Percentiles rank a stretch among this genome's conserved stretches.
phyloP scores from a whole-genome alignment of 106 monocot genomes.

The Vanilla planifolia region DNA sequence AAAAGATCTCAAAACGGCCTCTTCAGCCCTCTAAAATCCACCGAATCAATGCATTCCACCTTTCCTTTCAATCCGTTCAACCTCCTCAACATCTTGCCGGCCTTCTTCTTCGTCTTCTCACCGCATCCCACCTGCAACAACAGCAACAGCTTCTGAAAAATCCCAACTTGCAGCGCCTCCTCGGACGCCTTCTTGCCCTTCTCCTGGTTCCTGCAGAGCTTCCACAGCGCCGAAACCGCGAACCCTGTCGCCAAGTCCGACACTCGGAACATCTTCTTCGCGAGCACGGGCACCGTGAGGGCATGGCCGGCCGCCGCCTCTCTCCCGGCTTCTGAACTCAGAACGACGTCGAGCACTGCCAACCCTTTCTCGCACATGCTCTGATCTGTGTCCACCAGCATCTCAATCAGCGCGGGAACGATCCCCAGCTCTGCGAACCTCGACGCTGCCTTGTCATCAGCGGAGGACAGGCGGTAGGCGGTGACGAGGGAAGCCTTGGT shows the following conservation, averaged over 20 bases:
- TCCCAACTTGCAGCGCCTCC: constrained; percentile 22
- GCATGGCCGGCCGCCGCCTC: constrained; percentile 27
- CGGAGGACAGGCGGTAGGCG: constrained; percentile 19
- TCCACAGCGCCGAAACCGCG: constrained; percentile 12
- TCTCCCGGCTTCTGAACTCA: constrained; percentile 29
- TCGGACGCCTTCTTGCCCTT: constrained; percentile 4
- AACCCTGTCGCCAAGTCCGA: constrained; percentile 10
- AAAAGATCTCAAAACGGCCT: constrained; percentile 6
- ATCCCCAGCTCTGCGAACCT: constrained; percentile 28
- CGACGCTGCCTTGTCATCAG: constrained; percentile 8
- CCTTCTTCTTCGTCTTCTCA: constrained; percentile 33
- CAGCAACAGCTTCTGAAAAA: constrained; percentile 49
- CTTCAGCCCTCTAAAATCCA: constrained; percentile 32
- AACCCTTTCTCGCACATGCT: constrained; percentile 50
- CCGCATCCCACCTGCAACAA: constrained; percentile 35
- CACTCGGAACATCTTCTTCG: constrained; percentile 12
- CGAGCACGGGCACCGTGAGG: constrained; percentile 48
- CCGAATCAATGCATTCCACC: constrained; percentile 22
- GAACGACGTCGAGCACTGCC: constrained; percentile 46
- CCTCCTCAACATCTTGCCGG: constrained; percentile 24
- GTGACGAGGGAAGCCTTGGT: constrained; percentile 34
- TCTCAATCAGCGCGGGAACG: constrained; percentile 36
- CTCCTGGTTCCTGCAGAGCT: constrained; percentile 9
- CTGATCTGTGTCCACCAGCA: constrained; percentile 55
- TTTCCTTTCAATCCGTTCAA: constrained; percentile 18